Base-by-base conservation (phyloP, 768 basidiomycete genomes). In the Clitopilus hobsonii region DNA sequence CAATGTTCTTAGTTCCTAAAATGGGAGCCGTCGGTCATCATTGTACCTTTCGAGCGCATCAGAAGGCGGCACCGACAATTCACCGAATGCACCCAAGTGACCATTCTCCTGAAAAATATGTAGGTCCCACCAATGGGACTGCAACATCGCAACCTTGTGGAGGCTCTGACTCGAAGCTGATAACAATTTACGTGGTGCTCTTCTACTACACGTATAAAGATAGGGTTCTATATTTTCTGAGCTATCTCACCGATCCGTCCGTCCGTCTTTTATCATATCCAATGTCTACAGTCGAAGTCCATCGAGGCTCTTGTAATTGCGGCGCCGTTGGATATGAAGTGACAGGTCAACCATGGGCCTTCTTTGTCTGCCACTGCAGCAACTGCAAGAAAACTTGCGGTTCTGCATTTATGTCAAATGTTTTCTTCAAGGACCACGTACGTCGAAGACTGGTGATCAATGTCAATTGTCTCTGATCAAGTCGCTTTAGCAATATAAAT, bases 341-440 rank as follows among this genome's bases (percentile, higher is more conserved):
- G 18, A 45, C 41, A 3, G 41, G 41, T 1, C 4, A 45, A 18
- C 41, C 41, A 20, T 45, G 16, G 41, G 41, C 18, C 11, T 45
- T 45, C 18, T 45, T 45, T 11, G 41, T 45, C 22, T 45, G 41
- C 22, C 41, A 45, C 18, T 45, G 41, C n/a, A 20, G 4, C 41
- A 45, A 23, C 41, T 67, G 66, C 62, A 59, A 61, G 50, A 66
- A 67, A 49, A 56, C 53, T 22, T 54, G 60, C 8, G 66, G 66
- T 11, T 63, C 66, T 3, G 66, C 66, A 1, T 66, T 67, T 41
- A 57, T 63, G 60, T 38, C 65, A 22, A 66, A 66, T 53, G 58
- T 61, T 3, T 64, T 66, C 54, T 67, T 67, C 60, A 56, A 54
- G 16, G 51, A 56, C 13, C 63, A 65, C 52, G 64, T 61, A 55